Evolutionary conservation across 495 filamentous ascomycete species (phyloP).

Genomic region (Annulohypoxylon maeteangense): DNA sequence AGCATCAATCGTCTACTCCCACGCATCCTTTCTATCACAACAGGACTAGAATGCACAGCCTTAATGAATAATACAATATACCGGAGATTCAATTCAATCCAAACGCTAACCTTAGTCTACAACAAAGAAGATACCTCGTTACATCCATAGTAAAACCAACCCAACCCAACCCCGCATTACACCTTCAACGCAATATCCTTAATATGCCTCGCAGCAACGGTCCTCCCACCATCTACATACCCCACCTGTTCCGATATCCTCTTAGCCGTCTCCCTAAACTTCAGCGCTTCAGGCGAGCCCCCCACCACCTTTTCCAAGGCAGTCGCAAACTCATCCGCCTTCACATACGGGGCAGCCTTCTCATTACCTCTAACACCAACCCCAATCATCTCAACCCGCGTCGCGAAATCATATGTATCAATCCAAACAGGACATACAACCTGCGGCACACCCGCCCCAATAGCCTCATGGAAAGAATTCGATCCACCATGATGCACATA

Average conservation of each 20-base stretch:
- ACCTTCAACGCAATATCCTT: neutral
- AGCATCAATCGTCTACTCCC: too few species aligned
- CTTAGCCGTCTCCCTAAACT: constrained; percentile 2
- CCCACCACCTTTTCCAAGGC: neutral
- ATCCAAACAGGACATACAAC: constrained; percentile 6
- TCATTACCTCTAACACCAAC: neutral
- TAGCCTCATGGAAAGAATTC: neutral
- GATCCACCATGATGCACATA: constrained; percentile 3
- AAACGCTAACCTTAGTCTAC: constrained; percentile 4
- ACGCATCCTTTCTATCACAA: too few species aligned
- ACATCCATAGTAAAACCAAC: neutral
- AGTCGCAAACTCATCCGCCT: neutral
- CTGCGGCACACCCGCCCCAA: constrained; percentile 3
- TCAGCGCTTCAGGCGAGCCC: neutral
- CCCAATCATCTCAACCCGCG: neutral
- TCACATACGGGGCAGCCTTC: neutral
- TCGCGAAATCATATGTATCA: constrained; percentile 4
- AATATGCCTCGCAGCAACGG: neutral
- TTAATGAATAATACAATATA: neutral
- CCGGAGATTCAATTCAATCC: constrained; percentile 1
- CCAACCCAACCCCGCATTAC: neutral
- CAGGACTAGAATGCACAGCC: neutral
- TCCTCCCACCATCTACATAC: neutral
- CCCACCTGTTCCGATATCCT: neutral
- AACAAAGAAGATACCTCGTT: neutral